Evolutionary conservation across 2,329 filamentous ascomycete genomes (phyloP).

Genomic region (Penicillium sp.): DNA sequence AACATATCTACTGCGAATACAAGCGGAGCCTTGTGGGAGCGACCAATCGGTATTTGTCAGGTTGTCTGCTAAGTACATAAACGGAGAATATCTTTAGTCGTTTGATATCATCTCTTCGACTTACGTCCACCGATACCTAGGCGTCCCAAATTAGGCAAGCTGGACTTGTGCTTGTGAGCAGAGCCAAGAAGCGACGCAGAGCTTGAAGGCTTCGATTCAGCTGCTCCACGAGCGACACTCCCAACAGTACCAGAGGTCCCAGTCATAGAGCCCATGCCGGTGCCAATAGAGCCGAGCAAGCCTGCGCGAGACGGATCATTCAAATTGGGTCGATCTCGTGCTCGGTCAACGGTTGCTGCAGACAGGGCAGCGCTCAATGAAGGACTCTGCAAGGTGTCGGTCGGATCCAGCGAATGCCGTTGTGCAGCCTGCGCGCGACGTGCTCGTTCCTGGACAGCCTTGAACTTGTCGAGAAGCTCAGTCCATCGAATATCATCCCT

Average conservation of each 20-base stretch:
- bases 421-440: slow-evolving; percentile 58
- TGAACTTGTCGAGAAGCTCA: slow-evolving; percentile 92
- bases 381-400: slow-evolving; percentile 44
- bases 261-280: slow-evolving; percentile 31
- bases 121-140: slow-evolving; percentile 65
- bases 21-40: no score
- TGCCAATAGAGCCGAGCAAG: slow-evolving; percentile 30
- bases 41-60: no score
- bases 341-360: slow-evolving; percentile 23
- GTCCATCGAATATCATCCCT: slow-evolving; percentile 89
- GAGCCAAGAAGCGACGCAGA: slow-evolving; percentile 29
- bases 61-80: background rate
- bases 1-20: no score
- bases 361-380: slow-evolving; percentile 29
- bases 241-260: slow-evolving; percentile 27
- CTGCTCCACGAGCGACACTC: slow-evolving; percentile 37
- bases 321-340: slow-evolving; percentile 27
- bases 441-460: slow-evolving; percentile 79
- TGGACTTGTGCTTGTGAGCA: slow-evolving; percentile 54
- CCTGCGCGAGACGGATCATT: slow-evolving; percentile 30
- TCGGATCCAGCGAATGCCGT: slow-evolving; percentile 41
- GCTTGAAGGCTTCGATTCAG: slow-evolving; percentile 16
- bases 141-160: slow-evolving; percentile 63
- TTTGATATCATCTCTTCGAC: slow-evolving; percentile 30
- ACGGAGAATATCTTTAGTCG: background rate